Base-by-base conservation (phyloP, 2,329 filamentous ascomycete species). In the Aurifilum marmelostoma region DNA sequence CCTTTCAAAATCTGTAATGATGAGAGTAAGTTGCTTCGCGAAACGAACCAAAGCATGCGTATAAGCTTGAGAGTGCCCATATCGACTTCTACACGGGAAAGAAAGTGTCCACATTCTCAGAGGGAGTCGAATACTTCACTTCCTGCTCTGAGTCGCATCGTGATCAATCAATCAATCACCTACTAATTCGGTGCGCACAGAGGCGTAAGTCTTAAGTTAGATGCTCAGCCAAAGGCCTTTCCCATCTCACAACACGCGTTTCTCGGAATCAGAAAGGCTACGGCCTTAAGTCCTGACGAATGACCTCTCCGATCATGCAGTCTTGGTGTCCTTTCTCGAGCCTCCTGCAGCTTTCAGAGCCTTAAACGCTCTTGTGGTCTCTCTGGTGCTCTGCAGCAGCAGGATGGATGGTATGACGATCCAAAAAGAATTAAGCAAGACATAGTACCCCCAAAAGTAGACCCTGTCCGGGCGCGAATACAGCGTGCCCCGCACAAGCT, bases 401-500 rank as follows among this genome's bases (percentile, higher is more conserved):
- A 62, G 37, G 3, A 62, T 54, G 50, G 37, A 34, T 8, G 52
- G 52, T 56, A 87, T 81, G 24, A 85, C 77, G 52, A 88, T 82
- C 86, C 85, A 88, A 70, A 86, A 82, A 0, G 78, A 79, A 72
- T 88, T 87, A 73, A 84, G 79, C 21, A 84, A 75, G 21, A 88
- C 74, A 69, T 83, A 87, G 72, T 87, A 87, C 12, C 79, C 80
- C 78, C 80, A 87, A 71, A 83, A 88, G 74, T 87, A 87, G 52
- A 80, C 81, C 1, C 73, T 73, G 76, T 87, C 85, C 0, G 85
- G 85, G 0, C 85, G 80, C 63, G 81, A 85, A 76, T 83, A 85
- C n/a, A 78, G 75, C 2, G 80, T 75, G 0, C 77, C 79, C n/a
- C 75, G 73, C 3, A 80, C 74, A 3, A 77, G 67, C 65, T 80